phyloP scores from a whole-genome alignment of 805 yeast species.

The Lipomyces sp. region DNA sequence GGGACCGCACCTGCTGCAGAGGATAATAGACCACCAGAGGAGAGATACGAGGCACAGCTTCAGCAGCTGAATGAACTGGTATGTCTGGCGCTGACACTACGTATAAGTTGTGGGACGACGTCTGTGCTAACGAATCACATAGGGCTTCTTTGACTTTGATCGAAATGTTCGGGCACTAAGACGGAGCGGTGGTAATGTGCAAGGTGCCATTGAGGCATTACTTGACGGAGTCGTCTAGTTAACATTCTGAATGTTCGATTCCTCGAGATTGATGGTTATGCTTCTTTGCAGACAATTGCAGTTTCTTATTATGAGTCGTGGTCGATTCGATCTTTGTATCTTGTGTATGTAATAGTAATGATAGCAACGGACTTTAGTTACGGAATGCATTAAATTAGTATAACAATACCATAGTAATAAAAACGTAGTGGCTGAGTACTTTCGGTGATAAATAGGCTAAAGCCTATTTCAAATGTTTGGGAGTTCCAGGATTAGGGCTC shows the following conservation, averaged over 20 bases:
- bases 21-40: constrained; percentile 80
- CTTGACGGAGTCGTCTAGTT: constrained; percentile 55
- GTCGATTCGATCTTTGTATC: constrained; percentile 1
- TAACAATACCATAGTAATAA: neutral
- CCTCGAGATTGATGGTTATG: neutral
- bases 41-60: constrained; percentile 69
- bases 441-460: no score
- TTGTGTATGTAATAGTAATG: neutral
- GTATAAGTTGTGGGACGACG: neutral
- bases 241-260: neutral
- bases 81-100: neutral
- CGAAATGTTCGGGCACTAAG: constrained; percentile 88
- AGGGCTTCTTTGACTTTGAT: constrained; percentile 87
- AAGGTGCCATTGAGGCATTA: constrained; percentile 91
- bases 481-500: neutral
- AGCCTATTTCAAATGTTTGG: neutral
- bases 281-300: neutral
- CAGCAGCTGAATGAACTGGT: constrained; percentile 75
- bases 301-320: neutral
- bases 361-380: neutral
- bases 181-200: constrained; percentile 95
- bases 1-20: constrained; percentile 49
- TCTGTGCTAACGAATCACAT: neutral
- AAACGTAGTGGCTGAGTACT: neutral
- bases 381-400: neutral